A percentile compares a stretch with the other conserved stretches of the same genome.
Conservation (phyloP, 2,329 filamentous ascomycete species). For the Diaporthe citriasiana region DNA sequence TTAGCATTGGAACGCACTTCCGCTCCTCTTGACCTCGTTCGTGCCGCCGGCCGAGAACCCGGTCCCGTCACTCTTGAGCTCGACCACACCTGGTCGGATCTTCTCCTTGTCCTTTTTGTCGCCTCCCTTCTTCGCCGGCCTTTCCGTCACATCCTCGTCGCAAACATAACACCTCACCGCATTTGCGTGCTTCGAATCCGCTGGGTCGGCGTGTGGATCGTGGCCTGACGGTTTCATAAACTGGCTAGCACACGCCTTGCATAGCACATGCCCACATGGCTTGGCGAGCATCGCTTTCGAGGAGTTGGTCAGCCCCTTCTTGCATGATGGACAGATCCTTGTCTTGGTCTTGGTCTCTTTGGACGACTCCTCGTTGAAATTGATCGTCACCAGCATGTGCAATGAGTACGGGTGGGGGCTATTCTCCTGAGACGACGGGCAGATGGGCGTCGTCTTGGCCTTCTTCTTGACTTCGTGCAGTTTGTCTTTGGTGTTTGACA, state of each 20-base stretch:
- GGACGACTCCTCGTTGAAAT: slow-evolving; percentile 80
- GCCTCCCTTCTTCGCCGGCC: slow-evolving; percentile 53
- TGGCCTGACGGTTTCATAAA: slow-evolving; percentile 77
- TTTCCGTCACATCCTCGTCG: slow-evolving; percentile 78
- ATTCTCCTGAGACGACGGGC: slow-evolving; percentile 78
- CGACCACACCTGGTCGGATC: slow-evolving; percentile 80
- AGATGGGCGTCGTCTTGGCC: slow-evolving; percentile 78
- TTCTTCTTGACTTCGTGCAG: slow-evolving; percentile 71
- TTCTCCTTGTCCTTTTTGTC: slow-evolving; percentile 66
- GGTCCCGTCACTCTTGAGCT: slow-evolving; percentile 88
- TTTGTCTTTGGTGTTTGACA: slow-evolving; percentile 69
- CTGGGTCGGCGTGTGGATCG: slow-evolving; percentile 73
- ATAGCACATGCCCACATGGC: slow-evolving; percentile 93
- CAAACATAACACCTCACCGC: slow-evolving; percentile 86
- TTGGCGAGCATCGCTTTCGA: slow-evolving; percentile 86
- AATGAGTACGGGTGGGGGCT: slow-evolving; percentile 82
- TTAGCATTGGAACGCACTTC: slow-evolving; percentile 87
- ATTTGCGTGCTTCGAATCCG: slow-evolving; percentile 57
- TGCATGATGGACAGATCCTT: slow-evolving; percentile 84
- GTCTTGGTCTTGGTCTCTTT: slow-evolving; percentile 59
- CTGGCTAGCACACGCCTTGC: slow-evolving; percentile 84
- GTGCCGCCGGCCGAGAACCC: slow-evolving; percentile 91
- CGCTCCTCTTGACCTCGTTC: slow-evolving; percentile 83
- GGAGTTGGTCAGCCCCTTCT: slow-evolving; percentile 84
- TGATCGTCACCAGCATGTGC: slow-evolving; percentile 80